A percentile compares a stretch with the other conserved stretches of the same genome.
These are phyloP conservation scores for Dinochytrium kinnereticum DNA, from an alignment of 371 early-diverging fungal species.

Conservation along the genomic window DNA sequence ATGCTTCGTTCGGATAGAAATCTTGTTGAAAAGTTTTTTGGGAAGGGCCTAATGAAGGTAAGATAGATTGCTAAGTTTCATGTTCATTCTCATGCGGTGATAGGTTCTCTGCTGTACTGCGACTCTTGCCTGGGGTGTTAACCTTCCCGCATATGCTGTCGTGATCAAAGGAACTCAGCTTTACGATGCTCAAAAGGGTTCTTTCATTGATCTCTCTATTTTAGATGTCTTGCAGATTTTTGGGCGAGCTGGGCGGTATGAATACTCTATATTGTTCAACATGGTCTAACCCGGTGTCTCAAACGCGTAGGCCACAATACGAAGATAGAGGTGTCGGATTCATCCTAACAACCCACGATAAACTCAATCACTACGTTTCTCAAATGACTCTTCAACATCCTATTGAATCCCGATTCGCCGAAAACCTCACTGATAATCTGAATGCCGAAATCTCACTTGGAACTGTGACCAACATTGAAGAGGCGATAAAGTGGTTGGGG, in stretches of 20 bases:
- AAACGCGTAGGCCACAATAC: constrained; percentile 62
- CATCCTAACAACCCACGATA: constrained; percentile 90
- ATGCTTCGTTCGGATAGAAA: constrained; percentile 92
- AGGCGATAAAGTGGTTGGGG: constrained; percentile 96
- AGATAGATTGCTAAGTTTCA: too few relatives aligned
- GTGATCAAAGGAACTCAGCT: constrained; percentile 98
- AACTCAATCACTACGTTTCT: constrained; percentile 89
- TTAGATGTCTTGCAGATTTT: constrained; percentile 98
- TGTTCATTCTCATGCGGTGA: constrained; percentile 3
- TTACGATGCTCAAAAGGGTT: constrained; percentile 93
- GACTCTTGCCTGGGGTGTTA: constrained; percentile 98
- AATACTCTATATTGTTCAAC: neutral
- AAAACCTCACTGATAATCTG: constrained; percentile 88
- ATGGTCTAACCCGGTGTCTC: neutral
- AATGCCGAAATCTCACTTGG: constrained; percentile 98
- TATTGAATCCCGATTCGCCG: constrained; percentile 93
- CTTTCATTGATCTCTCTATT: constrained; percentile 90
- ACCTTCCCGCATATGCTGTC: constrained; percentile 98
- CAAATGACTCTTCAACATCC: constrained; percentile 96
- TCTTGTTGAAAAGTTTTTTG: constrained; percentile 91
- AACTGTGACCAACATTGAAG: constrained; percentile 90
- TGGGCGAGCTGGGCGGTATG: constrained; percentile 96
- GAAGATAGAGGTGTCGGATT: constrained; percentile 91
- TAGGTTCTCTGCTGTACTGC: constrained; percentile 98
- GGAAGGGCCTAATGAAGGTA: constrained; percentile 79